Evolutionary conservation across 208 protist species (phyloP).

Genomic region (Jaenimonas drosophilae): DNA sequence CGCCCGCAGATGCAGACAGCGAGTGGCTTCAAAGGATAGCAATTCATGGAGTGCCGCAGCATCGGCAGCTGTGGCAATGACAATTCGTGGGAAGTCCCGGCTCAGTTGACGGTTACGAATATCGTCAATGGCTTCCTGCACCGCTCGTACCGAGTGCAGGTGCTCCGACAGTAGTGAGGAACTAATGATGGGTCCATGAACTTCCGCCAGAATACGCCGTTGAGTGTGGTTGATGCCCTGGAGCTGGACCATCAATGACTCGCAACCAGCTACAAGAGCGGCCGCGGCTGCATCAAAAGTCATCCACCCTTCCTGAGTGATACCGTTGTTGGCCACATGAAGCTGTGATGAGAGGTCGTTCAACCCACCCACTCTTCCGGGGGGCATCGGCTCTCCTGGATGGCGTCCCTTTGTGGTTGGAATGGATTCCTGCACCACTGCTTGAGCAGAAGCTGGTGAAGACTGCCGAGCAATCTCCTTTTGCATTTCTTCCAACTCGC

Average conservation of each 20-base stretch:
- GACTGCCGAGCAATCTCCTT: not conserved
- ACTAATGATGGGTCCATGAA: too few species aligned
- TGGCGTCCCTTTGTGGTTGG: too few species aligned
- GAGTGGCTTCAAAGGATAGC: slow-evolving; percentile 58
- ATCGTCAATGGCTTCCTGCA: not conserved
- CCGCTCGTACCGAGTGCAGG: too few species aligned
- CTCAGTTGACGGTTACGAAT: slow-evolving; percentile 1
- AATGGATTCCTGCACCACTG: too few species aligned
- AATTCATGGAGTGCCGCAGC: slow-evolving; percentile 21
- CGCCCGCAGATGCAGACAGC: slow-evolving; percentile 28
- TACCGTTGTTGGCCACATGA: not conserved
- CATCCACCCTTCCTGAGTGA: not conserved
- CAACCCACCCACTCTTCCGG: too few species aligned
- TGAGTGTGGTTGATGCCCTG: slow-evolving; percentile 8
- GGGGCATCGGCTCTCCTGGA: too few species aligned
- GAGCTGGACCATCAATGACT: slow-evolving; percentile 33
- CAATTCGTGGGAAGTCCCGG: slow-evolving; percentile 7
- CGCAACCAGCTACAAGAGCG: slow-evolving; percentile 36
- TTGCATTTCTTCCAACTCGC: not conserved
- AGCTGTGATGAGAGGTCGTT: too few species aligned
- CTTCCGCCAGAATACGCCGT: too few species aligned
- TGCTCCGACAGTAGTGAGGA: too few species aligned
- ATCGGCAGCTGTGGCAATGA: slow-evolving; percentile 46
- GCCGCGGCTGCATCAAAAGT: slow-evolving; percentile 8
- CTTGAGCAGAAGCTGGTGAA: too few species aligned